Conservation (phyloP, 2,329 filamentous ascomycete species). For the Orbilia javanica region DNA sequence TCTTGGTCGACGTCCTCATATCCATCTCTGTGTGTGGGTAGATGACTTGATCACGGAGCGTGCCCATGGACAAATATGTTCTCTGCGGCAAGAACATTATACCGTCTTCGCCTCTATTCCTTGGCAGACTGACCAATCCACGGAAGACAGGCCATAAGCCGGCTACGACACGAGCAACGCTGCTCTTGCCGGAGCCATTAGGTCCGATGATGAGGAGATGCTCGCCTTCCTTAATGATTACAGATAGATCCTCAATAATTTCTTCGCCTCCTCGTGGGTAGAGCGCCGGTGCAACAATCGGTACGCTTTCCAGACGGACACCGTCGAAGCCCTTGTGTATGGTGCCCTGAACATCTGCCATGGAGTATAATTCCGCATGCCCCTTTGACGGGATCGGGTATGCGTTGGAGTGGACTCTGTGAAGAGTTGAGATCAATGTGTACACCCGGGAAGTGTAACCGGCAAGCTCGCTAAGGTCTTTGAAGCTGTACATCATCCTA, state of each 20-base stretch:
- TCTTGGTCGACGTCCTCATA: conserved; percentile 84
- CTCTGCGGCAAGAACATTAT: conserved; percentile 99
- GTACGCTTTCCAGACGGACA: conserved; percentile 91
- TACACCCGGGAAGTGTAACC: conserved; percentile 97
- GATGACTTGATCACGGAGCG: conserved; percentile 94
- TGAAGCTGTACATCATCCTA: conserved; percentile 99
- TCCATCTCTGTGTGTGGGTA: conserved; percentile 95
- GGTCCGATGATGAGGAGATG: conserved; percentile 94
- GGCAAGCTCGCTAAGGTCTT: conserved; percentile 93
- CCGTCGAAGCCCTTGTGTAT: conserved; percentile 95
- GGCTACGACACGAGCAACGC: conserved; percentile 86
- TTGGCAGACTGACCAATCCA: conserved; percentile 88
- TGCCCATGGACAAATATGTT: conserved; percentile 78
- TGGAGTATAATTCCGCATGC: conserved; percentile 84
- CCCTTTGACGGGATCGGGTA: conserved; percentile 78
- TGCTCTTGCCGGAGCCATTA: conserved; percentile 93
- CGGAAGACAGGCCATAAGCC: conserved; percentile 97
- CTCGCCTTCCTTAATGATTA: conserved; percentile 90
- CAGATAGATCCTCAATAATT: conserved; percentile 85
- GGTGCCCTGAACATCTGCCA: conserved; percentile 92
- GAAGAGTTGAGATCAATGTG: conserved; percentile 91
- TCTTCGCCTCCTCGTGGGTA: conserved; percentile 94
- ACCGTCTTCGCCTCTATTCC: conserved; percentile 82
- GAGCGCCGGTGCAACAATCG: conserved; percentile 86
- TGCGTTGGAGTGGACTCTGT: conserved; percentile 89